Evolutionary conservation across 1,284 basidiomycete genomes (phyloP).

Genomic region (Cryptococcus jaspeensis): DNA sequence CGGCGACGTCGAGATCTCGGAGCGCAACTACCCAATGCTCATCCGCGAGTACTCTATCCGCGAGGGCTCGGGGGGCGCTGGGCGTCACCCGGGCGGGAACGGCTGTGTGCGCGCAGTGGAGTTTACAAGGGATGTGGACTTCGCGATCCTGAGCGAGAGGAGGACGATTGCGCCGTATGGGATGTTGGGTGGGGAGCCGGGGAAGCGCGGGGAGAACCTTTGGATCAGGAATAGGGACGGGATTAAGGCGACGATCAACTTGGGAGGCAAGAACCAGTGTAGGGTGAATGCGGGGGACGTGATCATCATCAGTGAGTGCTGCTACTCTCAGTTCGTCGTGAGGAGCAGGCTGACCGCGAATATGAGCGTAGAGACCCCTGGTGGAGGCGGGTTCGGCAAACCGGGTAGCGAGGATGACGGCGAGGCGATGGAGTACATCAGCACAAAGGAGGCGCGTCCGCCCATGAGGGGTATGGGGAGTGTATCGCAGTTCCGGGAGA

Average conservation of each 20-base stretch:
- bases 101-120: conserved; percentile 86
- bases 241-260: conserved; percentile 15
- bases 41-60: conserved; percentile 78
- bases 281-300: conserved; percentile 6
- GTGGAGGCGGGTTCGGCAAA: neutral
- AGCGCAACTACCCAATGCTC: conserved; percentile 70
- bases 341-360: too few species aligned
- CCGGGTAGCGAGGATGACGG: neutral
- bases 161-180: conserved; percentile 88
- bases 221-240: conserved; percentile 60
- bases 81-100: conserved; percentile 78
- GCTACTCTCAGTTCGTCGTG: too few species aligned
- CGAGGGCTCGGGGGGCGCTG: conserved; percentile 71
- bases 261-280: conserved; percentile 12
- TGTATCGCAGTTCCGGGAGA: conserved; percentile 20
- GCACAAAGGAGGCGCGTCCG: neutral
- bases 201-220: conserved; percentile 74
- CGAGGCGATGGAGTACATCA: conserved; percentile 2
- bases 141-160: conserved; percentile 72
- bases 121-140: conserved; percentile 77
- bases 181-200: conserved; percentile 77
- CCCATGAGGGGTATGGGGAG: conserved; percentile 9
- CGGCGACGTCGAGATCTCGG: conserved; percentile 54
- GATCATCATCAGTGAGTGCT: neutral
- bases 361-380: too few species aligned